phyloP scores from a whole-genome alignment of 108 stramenopile genomes.

The Conticribra weissflogii region DNA sequence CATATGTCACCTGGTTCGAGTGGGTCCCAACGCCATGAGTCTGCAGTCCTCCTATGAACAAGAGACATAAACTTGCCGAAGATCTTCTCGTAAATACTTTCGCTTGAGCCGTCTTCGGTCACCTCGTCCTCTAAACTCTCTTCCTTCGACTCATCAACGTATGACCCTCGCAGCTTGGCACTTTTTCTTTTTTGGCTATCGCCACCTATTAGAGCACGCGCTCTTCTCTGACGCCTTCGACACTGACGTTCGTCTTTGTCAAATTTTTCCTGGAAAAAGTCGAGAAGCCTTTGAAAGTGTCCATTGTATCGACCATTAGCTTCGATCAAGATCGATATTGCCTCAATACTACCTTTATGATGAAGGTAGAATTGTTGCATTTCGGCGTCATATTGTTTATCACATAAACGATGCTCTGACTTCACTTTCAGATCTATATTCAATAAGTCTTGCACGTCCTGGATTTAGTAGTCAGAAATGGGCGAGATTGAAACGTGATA shows the following conservation, averaged over 20 bases:
- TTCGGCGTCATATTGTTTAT: slow-evolving; percentile 73
- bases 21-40: slow-evolving; percentile 12
- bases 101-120: too few relatives aligned
- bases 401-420: slow-evolving; percentile 64
- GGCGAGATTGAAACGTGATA: too few relatives aligned
- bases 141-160: slow-evolving; percentile 1
- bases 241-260: slow-evolving; percentile 33
- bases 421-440: slow-evolving; percentile 66
- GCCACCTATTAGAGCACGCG: slow-evolving; percentile 21
- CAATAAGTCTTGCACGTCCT: slow-evolving; percentile 33
- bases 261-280: slow-evolving; percentile 40
- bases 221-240: slow-evolving; percentile 14
- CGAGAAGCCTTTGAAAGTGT: slow-evolving; percentile 36
- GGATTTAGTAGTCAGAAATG: too few relatives aligned
- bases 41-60: slow-evolving; percentile 2
- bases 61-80: slow-evolving; percentile 17
- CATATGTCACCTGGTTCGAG: slow-evolving; percentile 24
- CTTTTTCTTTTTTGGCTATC: not conserved
- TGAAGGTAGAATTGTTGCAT: slow-evolving; percentile 52
- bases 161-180: slow-evolving; percentile 21
- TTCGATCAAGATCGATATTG: slow-evolving; percentile 35
- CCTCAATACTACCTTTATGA: slow-evolving; percentile 27
- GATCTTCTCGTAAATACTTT: slow-evolving; percentile 10
- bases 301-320: slow-evolving; percentile 21
- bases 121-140: not conserved